Base-by-base conservation (phyloP, 192 early-diverging fungal genomes). In the Dissophora globulifera region DNA sequence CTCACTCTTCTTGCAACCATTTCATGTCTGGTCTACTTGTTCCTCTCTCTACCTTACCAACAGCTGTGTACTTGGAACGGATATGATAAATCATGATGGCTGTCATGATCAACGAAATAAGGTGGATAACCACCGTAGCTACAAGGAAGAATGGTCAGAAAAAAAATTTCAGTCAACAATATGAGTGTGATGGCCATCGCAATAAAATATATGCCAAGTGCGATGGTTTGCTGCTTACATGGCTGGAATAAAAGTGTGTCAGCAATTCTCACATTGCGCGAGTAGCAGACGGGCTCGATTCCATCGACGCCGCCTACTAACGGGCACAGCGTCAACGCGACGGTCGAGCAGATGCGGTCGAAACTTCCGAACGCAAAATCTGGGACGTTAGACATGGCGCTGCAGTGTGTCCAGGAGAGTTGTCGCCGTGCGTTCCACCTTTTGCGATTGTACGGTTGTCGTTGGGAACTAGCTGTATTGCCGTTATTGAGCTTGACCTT, bases 41-140 rank as follows among this genome's bases (percentile, higher is more conserved):
- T n/a, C n/a, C n/a, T n/a, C n/a, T n/a, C n/a, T n/a, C n/a, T n/a
- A 25, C 80, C 88, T 64, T 72, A 92, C 92, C 97, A n/a, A 99
- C 95, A 33, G 97, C 97, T 25, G 97, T 99, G 83, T 97, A 98
- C 84, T 99, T 99, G 43, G 92, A 93, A 60, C 91, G 92, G 79
- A 99, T 94, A 80, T 99, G 97, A 66, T 92, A 93, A 79, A 99
- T 98, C 97, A 99, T 99, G 76, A 97, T 96, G 50, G 89, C 81
- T 10, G 96, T 96, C 98, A 99, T 99, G 63, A 94, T 78, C 56
- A 99, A 79, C 26, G 96, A 92, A 57, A 97, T 89, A 52, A 98
- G 65, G 69, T 98, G 92, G 61, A 98, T 93, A 55, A 99, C 93
- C 33, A 99, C 84, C 35, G 95, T 94, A 8, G 97, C 96, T 85